Base-by-base conservation (phyloP, 2,329 filamentous ascomycete species). In the Sarocladium brachiariae region DNA sequence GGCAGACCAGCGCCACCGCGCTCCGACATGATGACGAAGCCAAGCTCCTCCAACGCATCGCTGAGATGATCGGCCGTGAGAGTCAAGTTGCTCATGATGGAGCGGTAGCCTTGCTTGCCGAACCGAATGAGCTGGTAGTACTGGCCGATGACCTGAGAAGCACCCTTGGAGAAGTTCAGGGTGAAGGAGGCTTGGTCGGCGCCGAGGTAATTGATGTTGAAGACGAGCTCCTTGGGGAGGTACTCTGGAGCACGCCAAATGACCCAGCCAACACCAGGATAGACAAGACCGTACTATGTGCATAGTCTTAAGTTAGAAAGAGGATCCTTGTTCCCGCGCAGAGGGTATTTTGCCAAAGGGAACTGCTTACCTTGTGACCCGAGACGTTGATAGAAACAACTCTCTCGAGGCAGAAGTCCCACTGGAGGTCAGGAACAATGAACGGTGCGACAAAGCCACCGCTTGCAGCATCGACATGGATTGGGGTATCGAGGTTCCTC, bases 171-270 rank as follows among this genome's bases (percentile, higher is more conserved):
- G 75, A 97, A 97, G 76, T 97, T 97, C 53, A 97, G 82, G 0
- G 92, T 96, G 72, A 96, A 96, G 2, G 89, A 96, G 2, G 90
- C 86, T 67, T 97, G 92, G 64, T 96, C 89, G 10, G 92, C 91
- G 47, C 92, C 92, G 5, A 96, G 85, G 71, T 97, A 97, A 78
- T 96, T 96, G 79, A 97, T 96, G 77, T 96, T 96, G 81, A 97
- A 97, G 61, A 97, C 89, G 19, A 96, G 83, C 62, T 96, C 91
- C 64, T 92, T 78, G 7, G 92, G 92, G 2, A 96, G 78, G 69
- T 77, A 93, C 66, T 93, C 85, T 48, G 88, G 80, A 34, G 83
- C 80, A 45, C 91, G 83, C 90, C 91, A 96, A 57, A 96, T 76
- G 10, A 92, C 83, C 92, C 92, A 97, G 52, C 92, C 92, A 13